phyloP scores from a whole-genome alignment of 2,329 filamentous ascomycete species.

The Colletotrichum abscissum region DNA sequence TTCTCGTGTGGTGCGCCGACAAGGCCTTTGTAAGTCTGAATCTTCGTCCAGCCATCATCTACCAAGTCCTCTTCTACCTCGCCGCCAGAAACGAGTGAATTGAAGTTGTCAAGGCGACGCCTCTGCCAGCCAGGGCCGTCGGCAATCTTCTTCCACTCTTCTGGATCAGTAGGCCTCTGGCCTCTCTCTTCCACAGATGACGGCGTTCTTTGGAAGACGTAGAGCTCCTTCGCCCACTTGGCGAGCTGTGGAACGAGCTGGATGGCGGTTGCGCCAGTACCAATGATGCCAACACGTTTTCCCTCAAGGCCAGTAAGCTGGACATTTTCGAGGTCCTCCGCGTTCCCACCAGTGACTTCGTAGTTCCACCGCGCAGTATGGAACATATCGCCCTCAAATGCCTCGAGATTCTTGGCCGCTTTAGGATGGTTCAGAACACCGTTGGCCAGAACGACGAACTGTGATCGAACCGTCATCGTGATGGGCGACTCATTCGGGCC shows the following conservation, averaged over 20 bases:
- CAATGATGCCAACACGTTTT: conserved; percentile 60
- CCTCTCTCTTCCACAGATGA: conserved; percentile 51
- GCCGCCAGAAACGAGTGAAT: conserved; percentile 45
- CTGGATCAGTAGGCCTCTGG: conserved; percentile 52
- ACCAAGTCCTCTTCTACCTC: conserved; percentile 55
- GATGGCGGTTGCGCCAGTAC: conserved; percentile 61
- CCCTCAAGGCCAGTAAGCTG: conserved; percentile 56
- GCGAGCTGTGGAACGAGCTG: conserved; percentile 58
- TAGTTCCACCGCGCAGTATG: conserved; percentile 62
- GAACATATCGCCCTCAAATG: conserved; percentile 54
- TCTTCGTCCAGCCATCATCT: conserved; percentile 59
- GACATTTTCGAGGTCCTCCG: conserved; percentile 50
- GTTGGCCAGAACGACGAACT: conserved; percentile 52
- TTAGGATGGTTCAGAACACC: conserved; percentile 55
- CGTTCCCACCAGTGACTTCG: conserved; percentile 52
- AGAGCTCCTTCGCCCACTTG: conserved; percentile 60
- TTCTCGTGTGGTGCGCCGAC: conserved; percentile 41
- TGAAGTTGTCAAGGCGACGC: conserved; percentile 57
- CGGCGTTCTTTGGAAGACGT: conserved; percentile 68
- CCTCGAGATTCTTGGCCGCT: conserved; percentile 54
- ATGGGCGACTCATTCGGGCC: conserved; percentile 41
- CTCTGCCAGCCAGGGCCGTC: conserved; percentile 60
- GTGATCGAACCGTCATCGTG: conserved; percentile 47
- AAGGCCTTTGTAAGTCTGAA: conserved; percentile 52
- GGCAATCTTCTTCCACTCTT: conserved; percentile 52